phyloP scores from a whole-genome alignment of 2,329 filamentous ascomycete species.

The Eutypella sp. region DNA sequence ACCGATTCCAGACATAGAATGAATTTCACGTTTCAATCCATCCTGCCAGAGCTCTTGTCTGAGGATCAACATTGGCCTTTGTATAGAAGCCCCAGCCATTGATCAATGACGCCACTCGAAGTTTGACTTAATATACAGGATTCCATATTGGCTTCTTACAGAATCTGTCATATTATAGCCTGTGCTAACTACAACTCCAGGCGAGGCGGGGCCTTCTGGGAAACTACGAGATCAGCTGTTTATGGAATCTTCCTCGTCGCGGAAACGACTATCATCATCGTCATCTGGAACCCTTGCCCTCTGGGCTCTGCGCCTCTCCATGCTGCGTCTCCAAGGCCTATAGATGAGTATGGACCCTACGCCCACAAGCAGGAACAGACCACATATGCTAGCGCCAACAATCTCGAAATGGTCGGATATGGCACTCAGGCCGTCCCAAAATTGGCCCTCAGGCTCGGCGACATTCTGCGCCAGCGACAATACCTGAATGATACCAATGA shows the following conservation, averaged over 20 bases:
- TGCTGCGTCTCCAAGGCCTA: conserved; percentile 64
- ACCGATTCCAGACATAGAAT: too few relatives aligned
- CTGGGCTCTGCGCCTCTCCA: conserved; percentile 28
- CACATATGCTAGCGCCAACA: conserved; percentile 82
- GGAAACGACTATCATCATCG: conserved; percentile 9
- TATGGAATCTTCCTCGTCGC: conserved; percentile 9
- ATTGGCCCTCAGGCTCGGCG: conserved; percentile 65
- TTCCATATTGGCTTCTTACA: too few relatives aligned
- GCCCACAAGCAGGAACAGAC: conserved; percentile 74
- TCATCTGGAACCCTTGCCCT: conserved; percentile 11
- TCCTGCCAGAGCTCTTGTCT: too few relatives aligned
- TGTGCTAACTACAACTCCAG: too few relatives aligned
- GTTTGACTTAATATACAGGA: too few relatives aligned
- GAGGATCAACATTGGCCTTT: too few relatives aligned
- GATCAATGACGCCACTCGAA: too few relatives aligned
- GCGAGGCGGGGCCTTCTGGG: too few relatives aligned
- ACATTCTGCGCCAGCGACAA: conserved; percentile 75
- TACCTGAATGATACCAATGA: conserved; percentile 82
- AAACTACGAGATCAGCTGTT: conserved; percentile 2
- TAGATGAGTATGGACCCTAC: conserved; percentile 70
- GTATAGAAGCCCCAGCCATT: too few relatives aligned
- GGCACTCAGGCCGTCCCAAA: conserved; percentile 82
- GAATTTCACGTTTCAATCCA: too few relatives aligned
- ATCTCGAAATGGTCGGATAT: conserved; percentile 80
- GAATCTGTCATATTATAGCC: too few relatives aligned